Evolutionary conservation across 306 rosid species (phyloP), one percentile per base, ranked within the genome.

Genomic region (Corylus heterophylla): DNA sequence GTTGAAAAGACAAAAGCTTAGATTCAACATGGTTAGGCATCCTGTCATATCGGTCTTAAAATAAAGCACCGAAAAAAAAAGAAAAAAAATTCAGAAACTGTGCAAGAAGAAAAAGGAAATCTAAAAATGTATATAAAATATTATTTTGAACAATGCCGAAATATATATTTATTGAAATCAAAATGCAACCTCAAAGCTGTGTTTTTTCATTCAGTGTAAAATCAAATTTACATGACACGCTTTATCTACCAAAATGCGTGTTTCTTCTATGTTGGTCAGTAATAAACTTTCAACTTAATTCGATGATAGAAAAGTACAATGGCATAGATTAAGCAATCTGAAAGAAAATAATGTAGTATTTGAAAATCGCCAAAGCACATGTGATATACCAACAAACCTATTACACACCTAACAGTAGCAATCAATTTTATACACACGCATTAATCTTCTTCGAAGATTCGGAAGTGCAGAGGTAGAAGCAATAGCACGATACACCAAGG

Each of bases 1-100:
- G 86, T 87, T 95, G 98, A 84, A 95, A 92, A 54, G 89, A 87
- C 90, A 95, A 81, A 81, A 95, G 98, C 89, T 83, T 92, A 80
- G 97, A 84, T 88, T 95, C 98, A 56, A 92, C 72, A 71, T 52
- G 63, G 45, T 83, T 87, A 50, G 98, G 98, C 79, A 92, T 88
- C 84, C 75, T 86, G 86, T 86, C 77, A 76, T 92, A 95, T 56
- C 75, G 92, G 81, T 88, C 98, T 94, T 83, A 44, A 77, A 58
- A 67, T 64, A 77, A 74, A 59, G 73, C 68, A 76, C 45, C 84
- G 73, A 54, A 39, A 7, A 48, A 87, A 22, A 22, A 22, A 0
- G 0, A 71, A 42, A 74, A 48, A 80, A 58, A 25, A 78, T 76
- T 89, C 54, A 83, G 83, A 76, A 68, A 22, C 31, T 66, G 56